These are phyloP conservation scores for Lepidium sativum DNA, from an alignment of 345 rosid genomes.

Conservation along the genomic window DNA sequence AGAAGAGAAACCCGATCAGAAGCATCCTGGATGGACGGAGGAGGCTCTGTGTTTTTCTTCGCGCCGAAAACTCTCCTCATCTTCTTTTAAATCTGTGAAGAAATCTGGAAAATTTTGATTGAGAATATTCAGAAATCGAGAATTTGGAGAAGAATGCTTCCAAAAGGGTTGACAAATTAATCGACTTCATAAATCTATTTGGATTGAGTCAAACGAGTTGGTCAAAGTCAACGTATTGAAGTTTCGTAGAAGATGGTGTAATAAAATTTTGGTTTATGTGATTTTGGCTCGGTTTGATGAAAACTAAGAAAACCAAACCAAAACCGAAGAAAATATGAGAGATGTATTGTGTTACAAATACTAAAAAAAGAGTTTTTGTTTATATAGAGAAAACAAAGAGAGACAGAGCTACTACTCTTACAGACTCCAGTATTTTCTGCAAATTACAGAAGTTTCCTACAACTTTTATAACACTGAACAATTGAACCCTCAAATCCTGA, in stretches of 20 bases:
- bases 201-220: not conserved
- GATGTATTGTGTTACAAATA: not conserved
- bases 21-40: conserved; percentile 78
- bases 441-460: conserved; percentile 31
- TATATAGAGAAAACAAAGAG: not conserved
- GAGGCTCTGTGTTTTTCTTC: conserved; percentile 85
- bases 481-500: not conserved
- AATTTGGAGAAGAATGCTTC: conserved; percentile 1
- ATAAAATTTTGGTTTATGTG: not conserved
- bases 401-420: conserved; percentile 1
- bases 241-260: not conserved
- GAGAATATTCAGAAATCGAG: not conserved
- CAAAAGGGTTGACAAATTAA: not conserved
- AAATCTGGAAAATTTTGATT: not conserved
- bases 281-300: not conserved
- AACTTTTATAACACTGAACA: conserved; percentile 15
- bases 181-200: not conserved
- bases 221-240: conserved; percentile 3
- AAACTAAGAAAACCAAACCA: not conserved
- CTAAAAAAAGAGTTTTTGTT: not conserved
- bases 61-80: conserved; percentile 88
- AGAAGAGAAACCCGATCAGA: conserved; percentile 61
- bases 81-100: conserved; percentile 10
- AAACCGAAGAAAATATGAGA: not conserved
- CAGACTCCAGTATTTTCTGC: conserved; percentile 9